These are phyloP conservation scores for Teratosphaeria destructans DNA, from an alignment of 2,329 filamentous ascomycete species.

Conservation along the genomic window DNA sequence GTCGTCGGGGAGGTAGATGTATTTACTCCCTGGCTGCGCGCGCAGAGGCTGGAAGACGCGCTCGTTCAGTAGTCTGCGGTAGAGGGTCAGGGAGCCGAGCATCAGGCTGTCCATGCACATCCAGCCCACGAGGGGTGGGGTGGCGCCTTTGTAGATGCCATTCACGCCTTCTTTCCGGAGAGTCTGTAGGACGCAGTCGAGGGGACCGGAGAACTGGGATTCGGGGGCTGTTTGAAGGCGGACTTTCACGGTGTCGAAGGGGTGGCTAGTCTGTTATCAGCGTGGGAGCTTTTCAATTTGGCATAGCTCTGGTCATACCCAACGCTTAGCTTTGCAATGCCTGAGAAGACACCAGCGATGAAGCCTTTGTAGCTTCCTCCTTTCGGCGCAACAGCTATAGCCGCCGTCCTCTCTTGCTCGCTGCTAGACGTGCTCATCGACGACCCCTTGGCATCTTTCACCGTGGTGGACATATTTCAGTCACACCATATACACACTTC, in stretches of 20 bases:
- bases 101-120: slow-evolving; percentile 96
- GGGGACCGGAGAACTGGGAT: slow-evolving; percentile 70
- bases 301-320: slow-evolving; percentile 42
- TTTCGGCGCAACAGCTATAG: slow-evolving; percentile 10
- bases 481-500: not conserved
- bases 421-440: slow-evolving; percentile 7
- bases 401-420: slow-evolving; percentile 8
- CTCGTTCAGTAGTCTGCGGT: slow-evolving; percentile 73
- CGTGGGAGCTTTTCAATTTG: not conserved
- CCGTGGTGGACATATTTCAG: slow-evolving; percentile 7
- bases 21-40: slow-evolving; percentile 10
- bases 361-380: slow-evolving; percentile 77
- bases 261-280: slow-evolving; percentile 42
- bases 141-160: slow-evolving; percentile 85
- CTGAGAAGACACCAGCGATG: slow-evolving; percentile 90
- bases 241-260: slow-evolving; percentile 95
- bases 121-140: slow-evolving; percentile 79
- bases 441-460: slow-evolving; percentile 11
- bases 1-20: slow-evolving; percentile 20
- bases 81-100: slow-evolving; percentile 84
- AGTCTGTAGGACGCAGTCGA: slow-evolving; percentile 78
- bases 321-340: slow-evolving; percentile 70
- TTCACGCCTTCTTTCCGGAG: slow-evolving; percentile 72
- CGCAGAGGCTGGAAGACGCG: slow-evolving; percentile 57
- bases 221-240: slow-evolving; percentile 77